Base-by-base conservation (phyloP, 148 eudicot species). In the Fallopia convolvulus region DNA sequence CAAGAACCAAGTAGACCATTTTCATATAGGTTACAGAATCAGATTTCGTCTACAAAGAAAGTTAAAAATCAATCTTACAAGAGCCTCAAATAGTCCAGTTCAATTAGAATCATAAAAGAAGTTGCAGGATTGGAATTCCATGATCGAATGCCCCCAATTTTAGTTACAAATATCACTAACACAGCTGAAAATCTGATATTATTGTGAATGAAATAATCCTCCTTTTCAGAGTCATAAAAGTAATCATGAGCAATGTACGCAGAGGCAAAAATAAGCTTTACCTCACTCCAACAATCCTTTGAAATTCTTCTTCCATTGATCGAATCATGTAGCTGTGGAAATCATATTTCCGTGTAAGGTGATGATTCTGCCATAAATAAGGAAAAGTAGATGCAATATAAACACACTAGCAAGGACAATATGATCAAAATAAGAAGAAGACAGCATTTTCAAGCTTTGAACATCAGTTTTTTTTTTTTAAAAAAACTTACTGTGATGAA, bases 301-400 rank as follows among this genome's bases (percentile, higher is more conserved):
- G 99, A 77, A 95, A 95, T 79, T 95, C 99, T 86, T 95, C 99
- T 85, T 95, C 99, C 97, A 95, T 90, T 42, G 99, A 91, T 72
- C 97, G 99, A 82, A 95, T 82, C 99, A 95, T 92, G 80, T 95
- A 95, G 90, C 97, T 91, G 91, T 95, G 99, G 81, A 95, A 95
- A 90, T 95, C 99, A 86, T 95, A 95, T 82, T 83, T 95, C 78
- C 85, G 77, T 70, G 92, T 86, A 83, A 95, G 99, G 83, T 95
- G 83, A 90, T 95, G 99, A 79, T 91, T 95, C 99, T 95, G 99
- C 87, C 84, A 87, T 80, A 77, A 36, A 33, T 30, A 63, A 13
- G 70, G 70, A 65, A 26, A 41, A 30, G 32, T 3, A 65, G 70
- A 30, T 21, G 9, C 5, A 11, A 23, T 7, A 6, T 5, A 50